Conservation (phyloP, 257 asterid species). For the Nicotiana sylvestris region DNA sequence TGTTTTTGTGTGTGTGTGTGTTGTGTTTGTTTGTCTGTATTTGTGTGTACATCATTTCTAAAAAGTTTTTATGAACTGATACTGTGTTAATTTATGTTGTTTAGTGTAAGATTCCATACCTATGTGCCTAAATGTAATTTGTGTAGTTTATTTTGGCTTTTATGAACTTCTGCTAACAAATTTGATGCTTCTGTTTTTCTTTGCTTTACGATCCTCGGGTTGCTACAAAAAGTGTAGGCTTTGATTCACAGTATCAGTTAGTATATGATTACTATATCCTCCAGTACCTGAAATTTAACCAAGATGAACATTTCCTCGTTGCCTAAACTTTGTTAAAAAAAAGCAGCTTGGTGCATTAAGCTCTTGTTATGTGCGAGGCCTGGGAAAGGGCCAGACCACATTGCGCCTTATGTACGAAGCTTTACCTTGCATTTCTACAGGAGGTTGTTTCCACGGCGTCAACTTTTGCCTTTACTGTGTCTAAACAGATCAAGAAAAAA, state of each 20-base stretch:
- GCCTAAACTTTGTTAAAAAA: too few species aligned
- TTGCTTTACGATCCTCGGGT: not conserved
- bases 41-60: not conserved
- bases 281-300: not conserved
- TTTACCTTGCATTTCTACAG: too few species aligned
- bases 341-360: too few species aligned
- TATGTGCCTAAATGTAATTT: not conserved
- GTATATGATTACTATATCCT: not conserved
- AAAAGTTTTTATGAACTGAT: not conserved
- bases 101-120: not conserved
- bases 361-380: too few species aligned
- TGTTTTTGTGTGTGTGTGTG: not conserved
- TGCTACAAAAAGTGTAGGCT: not conserved
- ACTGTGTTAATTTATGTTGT: not conserved
- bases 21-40: not conserved
- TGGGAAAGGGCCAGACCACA: too few species aligned
- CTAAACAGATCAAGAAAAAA: not conserved
- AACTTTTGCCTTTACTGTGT: not conserved
- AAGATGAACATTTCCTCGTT: not conserved
- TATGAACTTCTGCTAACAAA: not conserved
- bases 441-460: too few species aligned
- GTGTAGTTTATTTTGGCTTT: not conserved
- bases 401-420: too few species aligned
- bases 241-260: not conserved
- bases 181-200: not conserved